Evolutionary conservation across 345 rosid species (phyloP), one percentile per base, ranked within the genome.

Genomic region (Salix arbutifolia): DNA sequence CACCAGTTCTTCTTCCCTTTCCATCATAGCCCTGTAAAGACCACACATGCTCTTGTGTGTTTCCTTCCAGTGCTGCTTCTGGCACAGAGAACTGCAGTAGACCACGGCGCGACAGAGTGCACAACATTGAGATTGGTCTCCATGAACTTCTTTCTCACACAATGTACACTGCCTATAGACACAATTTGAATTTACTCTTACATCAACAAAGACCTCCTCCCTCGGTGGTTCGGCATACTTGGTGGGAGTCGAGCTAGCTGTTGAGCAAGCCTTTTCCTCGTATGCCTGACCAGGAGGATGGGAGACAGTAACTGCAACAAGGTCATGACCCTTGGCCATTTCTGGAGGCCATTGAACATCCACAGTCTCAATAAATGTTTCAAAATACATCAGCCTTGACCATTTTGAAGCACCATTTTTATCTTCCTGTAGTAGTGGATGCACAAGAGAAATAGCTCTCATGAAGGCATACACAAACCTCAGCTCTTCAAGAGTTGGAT

Each of bases 271-370:
- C 74, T 79, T 86, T 72, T 89, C 89, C 46, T 87, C 91, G n/a
- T 86, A 89, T 14, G 88, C 83, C 80, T 79, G 91, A 67, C 89
- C 83, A 0, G 90, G 90, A 0, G 96, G 92, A 77, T 87, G 86
- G 1, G 91, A 90, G 37, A 88, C 77, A 6, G 93, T 89, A 74
- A 91, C 91, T 38, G 93, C 95, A 81, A 89, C 92, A 74, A 88
- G 78, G 8, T 84, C 90, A 72, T 88, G 46, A 9, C 81, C 86
- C 73, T 83, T 86, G 26, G 70, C 83, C 93, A 88, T 87, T 80
- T 88, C 93, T 33, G 76, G 76, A 77, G 90, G 90, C 90, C 93
- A 89, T 77, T 91, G 88, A 70, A 91, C 84, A 74, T 91, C 95
- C 65, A 89, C 92, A 30, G 94, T 89, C 77, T 91, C 94, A 10